These are phyloP conservation scores for Aspergillus piperis DNA, from an alignment of 2,329 filamentous ascomycete species.

Conservation along the genomic window DNA sequence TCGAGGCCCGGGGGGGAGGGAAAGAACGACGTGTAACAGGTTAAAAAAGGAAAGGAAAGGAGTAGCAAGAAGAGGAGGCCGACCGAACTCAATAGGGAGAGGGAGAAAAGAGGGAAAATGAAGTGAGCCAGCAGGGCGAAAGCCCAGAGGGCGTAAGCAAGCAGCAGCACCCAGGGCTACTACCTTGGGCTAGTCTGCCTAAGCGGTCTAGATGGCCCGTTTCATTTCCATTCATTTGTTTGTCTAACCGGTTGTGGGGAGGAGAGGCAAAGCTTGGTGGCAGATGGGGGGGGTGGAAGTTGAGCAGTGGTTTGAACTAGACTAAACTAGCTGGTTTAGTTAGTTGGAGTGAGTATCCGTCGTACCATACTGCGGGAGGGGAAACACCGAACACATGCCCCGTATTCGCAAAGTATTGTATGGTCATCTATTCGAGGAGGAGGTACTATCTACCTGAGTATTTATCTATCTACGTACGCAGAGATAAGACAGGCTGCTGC, in stretches of 20 bases:
- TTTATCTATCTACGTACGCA: not conserved
- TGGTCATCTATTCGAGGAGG: not conserved
- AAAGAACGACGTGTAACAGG: slow-evolving; percentile 5
- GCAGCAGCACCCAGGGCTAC: not conserved
- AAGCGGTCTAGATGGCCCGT: slow-evolving; percentile 15
- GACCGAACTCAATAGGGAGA: slow-evolving; percentile 21
- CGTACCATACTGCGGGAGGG: not conserved
- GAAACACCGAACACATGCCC: too few relatives aligned
- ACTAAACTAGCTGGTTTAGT: not conserved
- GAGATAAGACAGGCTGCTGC: not conserved
- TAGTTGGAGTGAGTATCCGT: not conserved
- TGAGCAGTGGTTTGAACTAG: not conserved
- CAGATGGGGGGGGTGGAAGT: not conserved
- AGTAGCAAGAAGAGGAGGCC: slow-evolving; percentile 4
- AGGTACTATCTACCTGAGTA: not conserved
- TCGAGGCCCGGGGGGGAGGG: slow-evolving; percentile 13
- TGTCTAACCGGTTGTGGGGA: slow-evolving; percentile 8
- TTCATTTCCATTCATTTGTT: slow-evolving; percentile 8
- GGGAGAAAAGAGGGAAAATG: slow-evolving; percentile 8
- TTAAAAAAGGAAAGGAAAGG: slow-evolving; percentile 5
- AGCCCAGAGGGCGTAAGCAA: not conserved
- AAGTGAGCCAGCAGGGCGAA: slow-evolving; percentile 1
- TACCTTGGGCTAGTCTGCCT: slow-evolving; percentile 1
- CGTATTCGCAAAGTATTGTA: not conserved
- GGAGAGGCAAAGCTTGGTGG: slow-evolving; percentile 3